Evolutionary conservation across 495 filamentous ascomycete species (phyloP), one percentile per base, ranked within the genome.

Genomic region (Hypoxylon rickii): DNA sequence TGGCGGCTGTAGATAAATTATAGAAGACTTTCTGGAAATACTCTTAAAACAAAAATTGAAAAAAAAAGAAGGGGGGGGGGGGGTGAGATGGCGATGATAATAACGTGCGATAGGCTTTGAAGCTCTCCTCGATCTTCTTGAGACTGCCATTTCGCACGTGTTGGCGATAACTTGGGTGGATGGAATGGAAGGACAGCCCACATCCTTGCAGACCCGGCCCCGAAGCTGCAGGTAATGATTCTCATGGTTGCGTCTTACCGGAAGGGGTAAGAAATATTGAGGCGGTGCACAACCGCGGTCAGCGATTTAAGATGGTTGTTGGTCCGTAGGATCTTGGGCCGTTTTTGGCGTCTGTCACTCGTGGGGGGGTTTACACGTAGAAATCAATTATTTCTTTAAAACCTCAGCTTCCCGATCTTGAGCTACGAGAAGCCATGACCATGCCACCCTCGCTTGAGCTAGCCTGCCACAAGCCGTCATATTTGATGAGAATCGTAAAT

Each of bases 211-310:
- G 42, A 51, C 43, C 58, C 58, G 58, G 47, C 29, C 17, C 43
- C 52, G 47, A 52, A 53, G 41, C 51, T 62, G 58, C 58, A 62
- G 52, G 58, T 57, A 62, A 62, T 51, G 55, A 57, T 56, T 47
- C 4, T n/a, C n/a, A n/a, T n/a, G n/a, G n/a, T n/a, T n/a, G 47
- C 52, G 44, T 62, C 47, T 57, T 57, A 57, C 48, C 58, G 19
- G 37, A 62, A 52, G 38, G 17, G 52, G 58, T 22, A 45, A 62
- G 32, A 44, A 10, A 37, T 5, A 48, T n/a, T 49, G 58, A 62
- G 58, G 58, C 58, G 48, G 58, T 62, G 58, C 58, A 51, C 36
- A 39, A 51, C 53, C 52, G 37, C 37, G 3, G 51, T 51, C 46
- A 51, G 51, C 58, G 40, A 42, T 51, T 61, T 55, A 56, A 7